phyloP scores from a whole-genome alignment of 768 basidiomycete species.

The Suillus lakei region DNA sequence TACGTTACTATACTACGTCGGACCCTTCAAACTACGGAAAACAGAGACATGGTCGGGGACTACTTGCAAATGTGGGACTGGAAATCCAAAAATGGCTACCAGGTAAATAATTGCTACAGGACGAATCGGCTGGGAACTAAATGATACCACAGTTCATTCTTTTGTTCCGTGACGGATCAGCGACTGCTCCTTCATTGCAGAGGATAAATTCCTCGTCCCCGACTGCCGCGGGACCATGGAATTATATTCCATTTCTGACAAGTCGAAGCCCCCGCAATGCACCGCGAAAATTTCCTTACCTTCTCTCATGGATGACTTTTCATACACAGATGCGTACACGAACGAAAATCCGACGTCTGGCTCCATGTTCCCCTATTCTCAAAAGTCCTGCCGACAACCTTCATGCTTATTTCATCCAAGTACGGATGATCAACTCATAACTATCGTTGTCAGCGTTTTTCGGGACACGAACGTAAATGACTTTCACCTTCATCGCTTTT shows the following conservation, averaged over 20 bases:
- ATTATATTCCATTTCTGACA: conserved; percentile 48
- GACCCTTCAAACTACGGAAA: conserved; percentile 25
- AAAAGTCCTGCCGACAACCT: not conserved
- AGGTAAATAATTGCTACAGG: conserved; percentile 28
- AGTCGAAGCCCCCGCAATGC: conserved; percentile 38
- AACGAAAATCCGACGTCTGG: not conserved
- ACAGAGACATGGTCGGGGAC: conserved; percentile 39
- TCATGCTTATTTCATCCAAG: too few species aligned
- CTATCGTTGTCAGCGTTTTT: conserved; percentile 54
- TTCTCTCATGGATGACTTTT: conserved; percentile 46
- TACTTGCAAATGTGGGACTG: conserved; percentile 58
- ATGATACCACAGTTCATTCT: conserved; percentile 45
- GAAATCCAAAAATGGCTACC: conserved; percentile 40
- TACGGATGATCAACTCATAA: conserved; percentile 54
- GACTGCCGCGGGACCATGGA: conserved; percentile 51
- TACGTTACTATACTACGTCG: conserved; percentile 54
- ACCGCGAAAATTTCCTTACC: conserved; percentile 54
- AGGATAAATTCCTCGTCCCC: conserved; percentile 49
- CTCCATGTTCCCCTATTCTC: conserved; percentile 8
- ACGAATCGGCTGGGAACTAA: conserved; percentile 17
- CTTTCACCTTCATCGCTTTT: conserved; percentile 61
- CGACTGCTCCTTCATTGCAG: conserved; percentile 57
- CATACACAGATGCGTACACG: conserved; percentile 58
- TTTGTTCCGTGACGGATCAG: conserved; percentile 50
- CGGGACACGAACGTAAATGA: conserved; percentile 43